Percentiles rank a stretch among this genome's conserved stretches.
Conservation (phyloP, 805 yeast species). For the Saccharomyces kudriavzevii region DNA sequence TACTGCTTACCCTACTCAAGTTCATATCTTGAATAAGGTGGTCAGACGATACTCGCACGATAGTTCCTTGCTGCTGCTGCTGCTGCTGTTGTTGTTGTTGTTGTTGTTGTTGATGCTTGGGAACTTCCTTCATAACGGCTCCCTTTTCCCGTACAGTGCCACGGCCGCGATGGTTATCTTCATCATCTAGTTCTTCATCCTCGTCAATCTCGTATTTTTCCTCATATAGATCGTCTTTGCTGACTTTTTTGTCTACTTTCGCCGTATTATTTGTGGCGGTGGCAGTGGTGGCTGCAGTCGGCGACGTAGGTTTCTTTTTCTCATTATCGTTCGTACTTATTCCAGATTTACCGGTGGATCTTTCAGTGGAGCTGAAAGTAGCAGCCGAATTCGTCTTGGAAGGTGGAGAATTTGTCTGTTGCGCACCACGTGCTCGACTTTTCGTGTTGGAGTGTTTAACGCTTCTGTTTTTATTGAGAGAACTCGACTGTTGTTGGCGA, state of each 20-base stretch:
- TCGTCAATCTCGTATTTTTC: background rate
- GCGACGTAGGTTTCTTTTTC: slow-evolving; percentile 1
- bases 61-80: slow-evolving; percentile 5
- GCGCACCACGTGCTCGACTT: background rate
- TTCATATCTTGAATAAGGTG: background rate
- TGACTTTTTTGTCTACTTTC: background rate
- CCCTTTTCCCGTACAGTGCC: slow-evolving; percentile 2
- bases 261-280: slow-evolving; percentile 1
- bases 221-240: background rate
- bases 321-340: background rate
- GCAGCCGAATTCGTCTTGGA: background rate
- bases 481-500: background rate
- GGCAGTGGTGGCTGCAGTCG: background rate
- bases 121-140: slow-evolving; percentile 5
- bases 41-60: background rate
- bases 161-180: slow-evolving; percentile 6
- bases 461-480: slow-evolving; percentile 7
- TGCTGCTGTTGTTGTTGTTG: slow-evolving; percentile 5
- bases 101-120: slow-evolving; percentile 1
- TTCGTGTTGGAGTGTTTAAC: slow-evolving; percentile 5
- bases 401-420: slow-evolving; percentile 5
- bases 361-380: slow-evolving; percentile 1
- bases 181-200: slow-evolving; percentile 9
- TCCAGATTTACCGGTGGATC: background rate
- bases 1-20: background rate